Conservation (phyloP, 306 rosid species). For the Ormosia semicastrata region DNA sequence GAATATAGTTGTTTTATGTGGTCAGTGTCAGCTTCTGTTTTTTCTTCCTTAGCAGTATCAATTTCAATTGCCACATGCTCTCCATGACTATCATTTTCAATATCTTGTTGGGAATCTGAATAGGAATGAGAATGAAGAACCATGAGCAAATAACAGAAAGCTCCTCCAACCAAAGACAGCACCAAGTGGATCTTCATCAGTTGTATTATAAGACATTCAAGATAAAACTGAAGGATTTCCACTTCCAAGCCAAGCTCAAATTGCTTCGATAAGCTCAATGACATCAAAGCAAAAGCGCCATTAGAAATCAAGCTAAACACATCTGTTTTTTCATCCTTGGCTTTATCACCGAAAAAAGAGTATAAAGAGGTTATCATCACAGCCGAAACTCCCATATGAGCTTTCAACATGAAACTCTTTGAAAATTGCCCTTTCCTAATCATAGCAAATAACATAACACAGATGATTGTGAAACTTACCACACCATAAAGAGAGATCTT, state of each 20-base stretch:
- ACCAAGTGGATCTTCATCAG: neutral
- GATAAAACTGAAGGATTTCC: neutral
- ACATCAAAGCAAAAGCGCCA: neutral
- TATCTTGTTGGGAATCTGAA: neutral
- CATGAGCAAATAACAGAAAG: neutral
- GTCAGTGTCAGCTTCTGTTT: neutral
- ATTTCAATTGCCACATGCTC: neutral
- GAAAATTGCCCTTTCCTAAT: neutral
- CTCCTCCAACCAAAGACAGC: neutral
- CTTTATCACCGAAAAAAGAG: neutral
- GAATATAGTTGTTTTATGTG: neutral
- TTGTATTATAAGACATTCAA: neutral
- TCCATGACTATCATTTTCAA: neutral
- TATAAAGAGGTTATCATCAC: neutral
- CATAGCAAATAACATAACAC: neutral
- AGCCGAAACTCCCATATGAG: neutral
- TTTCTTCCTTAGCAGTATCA: neutral
- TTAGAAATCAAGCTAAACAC: neutral
- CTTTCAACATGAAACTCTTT: neutral
- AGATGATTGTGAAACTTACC: neutral
- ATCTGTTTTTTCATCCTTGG: neutral
- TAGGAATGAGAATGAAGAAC: neutral
- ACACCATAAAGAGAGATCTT: neutral
- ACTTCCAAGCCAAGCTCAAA: neutral
- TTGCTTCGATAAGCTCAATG: neutral